Percentiles rank a stretch among this genome's conserved stretches.
phyloP scores from a whole-genome alignment of 441 rosid species.

The Corymbia citriodora region DNA sequence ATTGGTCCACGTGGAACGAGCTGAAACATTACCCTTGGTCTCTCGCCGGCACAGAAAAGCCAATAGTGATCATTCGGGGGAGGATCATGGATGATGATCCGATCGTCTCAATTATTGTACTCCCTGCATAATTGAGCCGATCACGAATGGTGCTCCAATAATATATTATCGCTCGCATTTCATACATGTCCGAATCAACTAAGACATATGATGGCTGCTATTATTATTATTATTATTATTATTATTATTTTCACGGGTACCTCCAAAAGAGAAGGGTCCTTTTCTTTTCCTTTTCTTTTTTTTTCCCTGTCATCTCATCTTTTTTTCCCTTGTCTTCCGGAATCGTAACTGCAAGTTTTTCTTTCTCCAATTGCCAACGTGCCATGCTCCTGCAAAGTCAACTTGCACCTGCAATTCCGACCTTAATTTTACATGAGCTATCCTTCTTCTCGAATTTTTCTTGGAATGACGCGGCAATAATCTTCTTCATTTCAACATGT shows the following conservation, averaged over 20 bases:
- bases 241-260: not conserved
- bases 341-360: not conserved
- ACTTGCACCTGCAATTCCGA: not conserved
- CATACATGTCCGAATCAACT: not conserved
- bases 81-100: not conserved
- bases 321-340: not conserved
- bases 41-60: not conserved
- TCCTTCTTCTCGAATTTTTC: not conserved
- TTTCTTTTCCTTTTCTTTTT: not conserved
- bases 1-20: not conserved
- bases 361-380: not conserved
- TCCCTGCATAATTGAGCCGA: not conserved
- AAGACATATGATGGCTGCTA: not conserved
- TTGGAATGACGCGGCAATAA: not conserved
- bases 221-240: not conserved
- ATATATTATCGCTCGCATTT: not conserved
- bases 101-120: not conserved
- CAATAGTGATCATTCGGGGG: not conserved
- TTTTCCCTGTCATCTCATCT: not conserved
- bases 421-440: not conserved
- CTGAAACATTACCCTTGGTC: not conserved
- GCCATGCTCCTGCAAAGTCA: not conserved
- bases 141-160: not conserved
- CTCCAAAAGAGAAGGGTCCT: not conserved
- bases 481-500: not conserved